Base-by-base conservation (phyloP, 169 alveolate genomes). In the Eimeria acervulina region DNA sequence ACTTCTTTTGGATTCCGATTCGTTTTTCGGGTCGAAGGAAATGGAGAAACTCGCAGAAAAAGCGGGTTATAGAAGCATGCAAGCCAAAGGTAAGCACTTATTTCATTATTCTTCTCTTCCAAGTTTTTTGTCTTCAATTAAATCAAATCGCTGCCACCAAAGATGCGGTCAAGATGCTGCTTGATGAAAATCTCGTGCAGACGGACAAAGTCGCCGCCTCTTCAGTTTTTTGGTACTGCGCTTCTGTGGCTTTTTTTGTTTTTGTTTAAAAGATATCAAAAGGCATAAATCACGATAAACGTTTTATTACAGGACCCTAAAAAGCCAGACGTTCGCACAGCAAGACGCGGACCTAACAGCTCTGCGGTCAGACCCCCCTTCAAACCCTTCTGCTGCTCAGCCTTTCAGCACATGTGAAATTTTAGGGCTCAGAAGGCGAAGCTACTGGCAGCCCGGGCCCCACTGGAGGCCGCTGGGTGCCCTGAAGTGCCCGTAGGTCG, bases 81-180 rank as follows among this genome's bases (percentile, higher is more conserved):
- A 92, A 63, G 83, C 95, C 21, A 92, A 92, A 59, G 91, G 95
- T 92, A 23, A 59, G 68, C 28, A 3, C 12, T 47, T 47, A 47
- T 47, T 47, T 47, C 12, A 47, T 47, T 19, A 12, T 52, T 13
- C 5, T 12, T 7, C 33, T 31, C 2, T 31, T 44, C 28, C 52
- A n/a, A n/a, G n/a, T 36, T 12, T 7, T 44, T 23, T 40, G 33
- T 17, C n/a, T 13, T 17, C 40, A 28, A 59, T 85, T 17, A 33
- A 47, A 81, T 33, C 40, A 36, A 81, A 42, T 1, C 23, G 36
- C n/a, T n/a, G n/a, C n/a, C 72, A 40, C 38, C 72, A 40, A 52
- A 92, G 95, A 92, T 31, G 95, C 95, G 51, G 88, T 92, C 63
- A 92, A 78, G 40, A 76, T 76, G 95, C 84, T 92, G 92, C 90